These are phyloP conservation scores for Stagonosporopsis cucurbitacearum DNA, from an alignment of 2,329 filamentous ascomycete species.

Conservation along the genomic window DNA sequence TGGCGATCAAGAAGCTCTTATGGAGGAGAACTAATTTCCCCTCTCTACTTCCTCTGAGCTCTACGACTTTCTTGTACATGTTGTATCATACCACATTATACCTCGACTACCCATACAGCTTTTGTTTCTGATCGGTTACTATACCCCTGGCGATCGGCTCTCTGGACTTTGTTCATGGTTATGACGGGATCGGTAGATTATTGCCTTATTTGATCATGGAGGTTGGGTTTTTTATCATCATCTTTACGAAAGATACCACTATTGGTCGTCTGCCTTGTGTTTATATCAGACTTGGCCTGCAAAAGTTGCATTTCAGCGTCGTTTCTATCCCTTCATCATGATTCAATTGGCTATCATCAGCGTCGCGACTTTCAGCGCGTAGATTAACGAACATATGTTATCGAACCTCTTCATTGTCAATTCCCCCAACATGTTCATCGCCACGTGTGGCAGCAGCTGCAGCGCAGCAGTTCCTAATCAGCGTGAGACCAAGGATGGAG, in stretches of 20 bases:
- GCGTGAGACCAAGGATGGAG: background rate
- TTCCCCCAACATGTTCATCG: background rate
- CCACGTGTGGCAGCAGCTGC: conserved; percentile 38
- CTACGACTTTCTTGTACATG: conserved; percentile 27
- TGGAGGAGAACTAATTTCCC: conserved; percentile 55
- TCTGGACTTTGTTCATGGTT: conserved; percentile 11
- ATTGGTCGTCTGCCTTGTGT: conserved; percentile 17
- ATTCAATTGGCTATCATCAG: conserved; percentile 23
- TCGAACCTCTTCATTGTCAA: background rate
- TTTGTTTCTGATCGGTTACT: conserved; percentile 20
- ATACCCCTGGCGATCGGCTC: conserved; percentile 23
- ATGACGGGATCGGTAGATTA: conserved; percentile 12
- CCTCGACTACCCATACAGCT: conserved; percentile 17
- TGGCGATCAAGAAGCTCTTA: conserved; percentile 71
- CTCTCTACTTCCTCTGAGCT: conserved; percentile 11
- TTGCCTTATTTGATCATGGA: conserved; percentile 18
- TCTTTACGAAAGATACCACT: conserved; percentile 29
- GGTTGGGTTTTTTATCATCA: conserved; percentile 13
- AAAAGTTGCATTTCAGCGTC: conserved; percentile 26
- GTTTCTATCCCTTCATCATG: conserved; percentile 18
- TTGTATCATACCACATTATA: conserved; percentile 23
- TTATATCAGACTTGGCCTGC: conserved; percentile 20
- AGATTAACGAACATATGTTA: conserved; percentile 29
- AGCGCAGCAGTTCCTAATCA: background rate
- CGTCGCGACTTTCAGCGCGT: conserved; percentile 28